Percentiles rank a stretch among this genome's conserved stretches.
Evolutionary conservation across 148 eudicot genomes (phyloP).

Genomic region (Rhododendron kiyosumense): DNA sequence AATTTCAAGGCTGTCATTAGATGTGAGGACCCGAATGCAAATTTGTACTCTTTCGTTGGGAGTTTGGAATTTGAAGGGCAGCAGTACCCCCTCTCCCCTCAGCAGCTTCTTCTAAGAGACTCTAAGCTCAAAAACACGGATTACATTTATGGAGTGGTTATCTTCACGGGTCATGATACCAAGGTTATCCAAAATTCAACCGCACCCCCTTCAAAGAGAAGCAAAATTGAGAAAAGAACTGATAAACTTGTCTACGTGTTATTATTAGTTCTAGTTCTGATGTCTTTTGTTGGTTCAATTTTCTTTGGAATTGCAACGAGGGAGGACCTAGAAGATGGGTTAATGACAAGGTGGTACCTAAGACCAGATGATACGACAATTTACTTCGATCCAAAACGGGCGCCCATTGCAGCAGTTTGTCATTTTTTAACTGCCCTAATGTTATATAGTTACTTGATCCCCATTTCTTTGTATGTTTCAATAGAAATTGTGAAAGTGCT

Average conservation of each 20-base stretch:
- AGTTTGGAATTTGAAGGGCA: constrained; percentile 36
- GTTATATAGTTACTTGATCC: constrained; percentile 60
- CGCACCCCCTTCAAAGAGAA: constrained; percentile 66
- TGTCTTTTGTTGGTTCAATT: constrained; percentile 43
- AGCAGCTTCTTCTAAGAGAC: constrained; percentile 60
- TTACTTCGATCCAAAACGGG: constrained; percentile 37
- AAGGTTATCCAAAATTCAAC: constrained; percentile 65
- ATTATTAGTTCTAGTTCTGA: constrained; percentile 35
- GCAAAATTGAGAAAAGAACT: constrained; percentile 55
- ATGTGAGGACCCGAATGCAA: constrained; percentile 77
- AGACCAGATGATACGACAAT: constrained; percentile 48
- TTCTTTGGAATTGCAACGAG: constrained; percentile 43
- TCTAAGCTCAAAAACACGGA: constrained; percentile 65
- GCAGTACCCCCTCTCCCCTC: constrained; percentile 40
- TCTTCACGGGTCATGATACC: constrained; percentile 68
- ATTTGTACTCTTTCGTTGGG: constrained; percentile 58
- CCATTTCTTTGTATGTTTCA: constrained; percentile 63
- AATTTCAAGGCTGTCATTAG: constrained; percentile 41
- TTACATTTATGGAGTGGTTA: constrained; percentile 53
- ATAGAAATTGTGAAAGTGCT: constrained; percentile 67
- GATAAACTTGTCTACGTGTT: constrained; percentile 49
- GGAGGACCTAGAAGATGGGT: constrained; percentile 35
- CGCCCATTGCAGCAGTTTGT: constrained; percentile 38
- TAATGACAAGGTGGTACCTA: constrained; percentile 59
- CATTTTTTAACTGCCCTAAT: constrained; percentile 53